Conservation (phyloP, 371 early-diverging fungal species). For the Chytridiales sp. region DNA sequence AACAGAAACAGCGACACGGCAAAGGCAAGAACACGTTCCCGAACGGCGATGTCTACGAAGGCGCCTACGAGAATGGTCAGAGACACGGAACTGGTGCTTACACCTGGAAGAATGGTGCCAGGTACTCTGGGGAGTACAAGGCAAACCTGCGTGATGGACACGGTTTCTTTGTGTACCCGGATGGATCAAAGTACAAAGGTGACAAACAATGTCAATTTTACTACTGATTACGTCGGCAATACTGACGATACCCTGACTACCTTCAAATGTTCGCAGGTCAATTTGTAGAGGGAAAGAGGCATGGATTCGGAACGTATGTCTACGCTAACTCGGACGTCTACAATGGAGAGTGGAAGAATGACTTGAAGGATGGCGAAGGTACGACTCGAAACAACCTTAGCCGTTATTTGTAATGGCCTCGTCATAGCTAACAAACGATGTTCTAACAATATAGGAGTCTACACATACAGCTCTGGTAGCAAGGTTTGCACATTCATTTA, state of each 20-base stretch:
- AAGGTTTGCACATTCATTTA: slow-evolving; percentile 30
- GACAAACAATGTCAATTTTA: not conserved
- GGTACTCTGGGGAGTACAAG: slow-evolving; percentile 48
- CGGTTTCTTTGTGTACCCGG: slow-evolving; percentile 52
- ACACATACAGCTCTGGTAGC: slow-evolving; percentile 42
- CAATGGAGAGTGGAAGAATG: slow-evolving; percentile 48
- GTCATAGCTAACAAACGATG: not conserved
- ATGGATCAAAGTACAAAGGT: slow-evolving; percentile 55
- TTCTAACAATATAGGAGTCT: slow-evolving; percentile 18
- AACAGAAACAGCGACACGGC: slow-evolving; percentile 47
- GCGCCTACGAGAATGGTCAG: slow-evolving; percentile 43
- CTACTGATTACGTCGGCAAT: no score
- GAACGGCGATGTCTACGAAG: slow-evolving; percentile 56
- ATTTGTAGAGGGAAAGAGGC: slow-evolving; percentile 44
- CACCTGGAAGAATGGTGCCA: slow-evolving; percentile 50
- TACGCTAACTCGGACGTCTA: slow-evolving; percentile 56
- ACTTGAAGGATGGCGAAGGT: slow-evolving; percentile 52
- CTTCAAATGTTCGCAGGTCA: slow-evolving; percentile 28
- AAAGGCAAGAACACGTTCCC: slow-evolving; percentile 50
- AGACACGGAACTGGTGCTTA: slow-evolving; percentile 48
- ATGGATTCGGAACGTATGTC: slow-evolving; percentile 46
- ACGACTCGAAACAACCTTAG: not conserved
- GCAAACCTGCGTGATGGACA: slow-evolving; percentile 43
- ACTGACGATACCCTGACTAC: not conserved
- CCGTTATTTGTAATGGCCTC: not conserved